Evolutionary conservation across 2,329 filamentous ascomycete genomes (phyloP).

Genomic region (Epichloe baconii): DNA sequence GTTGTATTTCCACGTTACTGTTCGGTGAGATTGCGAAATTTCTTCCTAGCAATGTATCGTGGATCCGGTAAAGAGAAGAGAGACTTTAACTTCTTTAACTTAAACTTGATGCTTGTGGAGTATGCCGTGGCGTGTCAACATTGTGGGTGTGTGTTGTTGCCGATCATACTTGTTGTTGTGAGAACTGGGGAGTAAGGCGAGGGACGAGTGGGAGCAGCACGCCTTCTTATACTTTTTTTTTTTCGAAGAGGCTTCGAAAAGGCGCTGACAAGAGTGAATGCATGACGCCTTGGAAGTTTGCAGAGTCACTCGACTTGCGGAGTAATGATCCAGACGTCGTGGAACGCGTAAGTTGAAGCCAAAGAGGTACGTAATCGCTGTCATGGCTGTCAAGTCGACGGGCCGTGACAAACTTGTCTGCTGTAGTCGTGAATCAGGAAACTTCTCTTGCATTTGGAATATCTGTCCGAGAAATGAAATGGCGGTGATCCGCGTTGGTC

Average conservation of each 20-base stretch:
- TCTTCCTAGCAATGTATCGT: too few relatives aligned
- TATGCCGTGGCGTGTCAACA: background rate
- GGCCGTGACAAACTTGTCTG: background rate
- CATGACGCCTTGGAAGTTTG: too few relatives aligned
- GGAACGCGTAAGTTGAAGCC: slow-evolving; percentile 30
- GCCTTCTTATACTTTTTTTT: background rate
- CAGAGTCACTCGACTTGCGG: background rate
- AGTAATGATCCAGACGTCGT: slow-evolving; percentile 17
- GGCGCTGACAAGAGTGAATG: background rate
- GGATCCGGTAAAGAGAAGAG: background rate
- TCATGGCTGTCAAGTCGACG: slow-evolving; percentile 18
- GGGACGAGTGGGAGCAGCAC: background rate
- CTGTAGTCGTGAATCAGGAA: slow-evolving; percentile 15
- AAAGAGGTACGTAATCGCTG: slow-evolving; percentile 28
- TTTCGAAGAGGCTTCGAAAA: too few relatives aligned
- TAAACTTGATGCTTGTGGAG: background rate
- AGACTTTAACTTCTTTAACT: background rate
- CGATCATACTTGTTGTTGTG: background rate
- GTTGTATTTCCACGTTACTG: too few relatives aligned
- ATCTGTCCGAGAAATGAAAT: too few relatives aligned
- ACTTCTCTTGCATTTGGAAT: slow-evolving; percentile 19
- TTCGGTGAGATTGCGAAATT: too few relatives aligned
- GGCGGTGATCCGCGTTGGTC: background rate
- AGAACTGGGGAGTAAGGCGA: background rate
- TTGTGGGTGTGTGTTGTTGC: background rate